Evolutionary conservation across 2,329 filamentous ascomycete species (phyloP), one percentile per base, ranked within the genome.

Genomic region (Colletotrichum sp.): DNA sequence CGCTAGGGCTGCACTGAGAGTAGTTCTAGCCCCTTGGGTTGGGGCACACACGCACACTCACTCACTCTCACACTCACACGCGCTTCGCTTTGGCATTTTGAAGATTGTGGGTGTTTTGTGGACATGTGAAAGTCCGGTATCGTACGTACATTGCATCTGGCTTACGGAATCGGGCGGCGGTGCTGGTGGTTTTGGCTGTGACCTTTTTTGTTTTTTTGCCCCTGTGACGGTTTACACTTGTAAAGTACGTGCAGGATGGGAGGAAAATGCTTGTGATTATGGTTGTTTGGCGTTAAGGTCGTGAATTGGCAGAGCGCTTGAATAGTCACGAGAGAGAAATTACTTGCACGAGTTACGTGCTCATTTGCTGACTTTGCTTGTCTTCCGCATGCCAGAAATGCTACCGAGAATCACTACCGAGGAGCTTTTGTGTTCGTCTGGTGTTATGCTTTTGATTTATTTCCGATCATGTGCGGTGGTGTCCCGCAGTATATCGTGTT

Each of bases 61-160:
- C 36, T 39, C 36, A 18, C 8, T 18, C 36, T 9, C 36, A 9
- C 36, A 4, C 15, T 16, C 16, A 43, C 36, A 43, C 36, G 36
- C 36, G 36, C 36, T 43, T 68, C 59, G 63, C 64, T 72, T 63
- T 67, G 71, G 63, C 64, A 36, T 72, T 36, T 36, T 43, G 30
- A n/a, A 36, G 30, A 26, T 18, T 59, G 52, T 52, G 15, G 26
- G 7, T 67, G 4, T 32, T 32, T 32, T 3, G 28, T 61, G 61
- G 43, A 32, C 72, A 74, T 74, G 72, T 74, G 72, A 74, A 55
- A 72, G 72, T 67, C 64, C 71, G 64, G 34, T 73, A 67, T 67
- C 59, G 57, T 66, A 28, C 63, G 57, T 66, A 28, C 63, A 52
- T 34, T 32, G 34, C 12, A 18, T 43, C 0, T 43, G 36, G 36